These are phyloP conservation scores for Hydnomerulius pinastri DNA, from an alignment of 768 basidiomycete genomes.

Conservation along the genomic window DNA sequence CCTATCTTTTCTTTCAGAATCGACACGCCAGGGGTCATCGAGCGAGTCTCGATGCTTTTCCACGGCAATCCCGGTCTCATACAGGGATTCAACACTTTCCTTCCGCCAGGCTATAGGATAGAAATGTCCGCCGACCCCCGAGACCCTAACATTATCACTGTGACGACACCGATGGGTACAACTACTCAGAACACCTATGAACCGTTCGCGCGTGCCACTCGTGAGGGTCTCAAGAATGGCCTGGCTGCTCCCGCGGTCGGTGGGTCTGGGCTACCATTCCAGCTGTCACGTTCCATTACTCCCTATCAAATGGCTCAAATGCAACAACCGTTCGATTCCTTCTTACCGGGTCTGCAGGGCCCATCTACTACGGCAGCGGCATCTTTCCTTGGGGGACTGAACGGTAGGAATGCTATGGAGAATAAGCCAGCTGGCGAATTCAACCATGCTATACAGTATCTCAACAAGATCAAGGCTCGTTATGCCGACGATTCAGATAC, in stretches of 20 bases:
- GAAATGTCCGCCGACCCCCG: slow-evolving; percentile 74
- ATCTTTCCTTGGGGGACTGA: slow-evolving; percentile 64
- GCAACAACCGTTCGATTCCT: slow-evolving; percentile 35
- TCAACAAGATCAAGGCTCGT: slow-evolving; percentile 97
- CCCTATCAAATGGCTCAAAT: slow-evolving; percentile 45
- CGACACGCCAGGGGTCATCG: slow-evolving; percentile 96
- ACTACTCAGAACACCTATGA: slow-evolving; percentile 57
- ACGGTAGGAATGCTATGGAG: slow-evolving; percentile 49
- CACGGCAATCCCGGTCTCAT: slow-evolving; percentile 88
- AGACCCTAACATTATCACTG: slow-evolving; percentile 74
- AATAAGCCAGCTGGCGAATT: slow-evolving; percentile 69
- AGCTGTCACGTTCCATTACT: slow-evolving; percentile 54
- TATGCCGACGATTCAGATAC: slow-evolving; percentile 89
- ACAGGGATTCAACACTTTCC: slow-evolving; percentile 97
- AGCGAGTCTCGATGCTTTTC: slow-evolving; percentile 91
- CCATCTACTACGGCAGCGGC: slow-evolving; percentile 61
- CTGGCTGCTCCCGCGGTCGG: slow-evolving; percentile 30
- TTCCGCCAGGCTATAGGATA: slow-evolving; percentile 93
- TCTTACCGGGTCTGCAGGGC: slow-evolving; percentile 48
- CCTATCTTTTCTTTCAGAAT: slow-evolving; percentile 55
- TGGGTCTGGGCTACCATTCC: slow-evolving; percentile 32
- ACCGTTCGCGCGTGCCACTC: slow-evolving; percentile 27
- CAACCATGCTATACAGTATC: slow-evolving; percentile 93
- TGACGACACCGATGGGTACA: slow-evolving; percentile 77
- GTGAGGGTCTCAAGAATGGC: slow-evolving; percentile 22